phyloP scores from a whole-genome alignment of 208 protist genomes.

The Trichomonas tenax region DNA sequence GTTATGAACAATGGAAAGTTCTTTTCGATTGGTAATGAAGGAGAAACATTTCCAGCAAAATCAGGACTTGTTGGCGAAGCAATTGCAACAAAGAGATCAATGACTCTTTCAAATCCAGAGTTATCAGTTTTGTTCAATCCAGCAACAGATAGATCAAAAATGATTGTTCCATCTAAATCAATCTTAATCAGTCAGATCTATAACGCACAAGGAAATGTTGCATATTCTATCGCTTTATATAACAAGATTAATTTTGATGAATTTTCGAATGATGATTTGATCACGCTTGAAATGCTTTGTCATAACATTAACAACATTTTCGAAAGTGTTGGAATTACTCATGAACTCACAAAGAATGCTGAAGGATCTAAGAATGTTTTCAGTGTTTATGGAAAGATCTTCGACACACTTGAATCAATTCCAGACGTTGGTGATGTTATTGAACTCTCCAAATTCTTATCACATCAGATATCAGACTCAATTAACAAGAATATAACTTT shows the following conservation, averaged over 20 bases:
- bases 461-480: background rate
- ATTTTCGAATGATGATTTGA: background rate
- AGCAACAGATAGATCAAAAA: background rate
- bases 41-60: background rate
- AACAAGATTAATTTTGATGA: background rate
- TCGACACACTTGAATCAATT: background rate
- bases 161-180: background rate
- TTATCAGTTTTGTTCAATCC: background rate
- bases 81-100: background rate
- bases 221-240: background rate
- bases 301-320: background rate
- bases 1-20: background rate
- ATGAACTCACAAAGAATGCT: background rate
- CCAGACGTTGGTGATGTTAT: background rate
- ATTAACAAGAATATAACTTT: background rate
- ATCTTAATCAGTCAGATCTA: background rate
- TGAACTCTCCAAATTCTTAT: background rate
- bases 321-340: background rate
- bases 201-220: background rate
- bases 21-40: background rate
- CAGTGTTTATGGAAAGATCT: background rate
- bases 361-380: background rate
- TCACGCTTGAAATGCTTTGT: background rate
- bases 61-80: background rate
- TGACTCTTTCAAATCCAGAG: background rate